Conservation (phyloP, 2,329 filamentous ascomycete genomes). For the Calonectria hongkongensis region DNA sequence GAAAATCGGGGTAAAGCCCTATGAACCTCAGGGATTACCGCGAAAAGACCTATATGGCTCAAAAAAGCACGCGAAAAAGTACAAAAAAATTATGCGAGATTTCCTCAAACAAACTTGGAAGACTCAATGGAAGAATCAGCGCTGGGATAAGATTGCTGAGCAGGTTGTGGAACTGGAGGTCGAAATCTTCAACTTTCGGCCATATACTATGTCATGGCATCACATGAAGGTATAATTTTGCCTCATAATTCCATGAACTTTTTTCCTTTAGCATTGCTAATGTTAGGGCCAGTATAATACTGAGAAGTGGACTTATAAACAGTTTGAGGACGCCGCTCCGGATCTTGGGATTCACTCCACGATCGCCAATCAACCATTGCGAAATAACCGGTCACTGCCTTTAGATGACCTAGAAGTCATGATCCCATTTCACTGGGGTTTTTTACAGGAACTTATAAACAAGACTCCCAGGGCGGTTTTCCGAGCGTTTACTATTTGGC, state of each 20-base stretch:
- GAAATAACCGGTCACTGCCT: neutral
- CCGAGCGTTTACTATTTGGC: conserved; percentile 43
- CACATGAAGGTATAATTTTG: conserved; percentile 26
- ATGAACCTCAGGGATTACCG: conserved; percentile 32
- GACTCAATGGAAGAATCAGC: neutral
- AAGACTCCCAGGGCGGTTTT: conserved; percentile 31
- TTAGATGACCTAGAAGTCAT: conserved; percentile 40
- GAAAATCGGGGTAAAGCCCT: conserved; percentile 34
- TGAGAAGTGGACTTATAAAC: neutral
- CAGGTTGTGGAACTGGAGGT: conserved; percentile 36
- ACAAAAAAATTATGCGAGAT: conserved; percentile 2
- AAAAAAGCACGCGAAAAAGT: neutral
- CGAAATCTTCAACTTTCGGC: conserved; percentile 28
- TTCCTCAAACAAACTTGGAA: conserved; percentile 18
- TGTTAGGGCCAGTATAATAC: conserved; percentile 8
- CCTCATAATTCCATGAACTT: neutral
- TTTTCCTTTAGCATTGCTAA: neutral
- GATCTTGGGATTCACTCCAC: conserved; percentile 28
- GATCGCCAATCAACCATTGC: conserved; percentile 7
- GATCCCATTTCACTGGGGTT: conserved; percentile 31
- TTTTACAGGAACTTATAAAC: conserved; percentile 30
- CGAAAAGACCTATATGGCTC: conserved; percentile 28
- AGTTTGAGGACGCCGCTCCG: conserved; percentile 21
- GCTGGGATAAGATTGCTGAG: conserved; percentile 14
- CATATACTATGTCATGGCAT: conserved; percentile 10